phyloP scores from a whole-genome alignment of 2,329 filamentous ascomycete genomes.

The Helotiales sp. region DNA sequence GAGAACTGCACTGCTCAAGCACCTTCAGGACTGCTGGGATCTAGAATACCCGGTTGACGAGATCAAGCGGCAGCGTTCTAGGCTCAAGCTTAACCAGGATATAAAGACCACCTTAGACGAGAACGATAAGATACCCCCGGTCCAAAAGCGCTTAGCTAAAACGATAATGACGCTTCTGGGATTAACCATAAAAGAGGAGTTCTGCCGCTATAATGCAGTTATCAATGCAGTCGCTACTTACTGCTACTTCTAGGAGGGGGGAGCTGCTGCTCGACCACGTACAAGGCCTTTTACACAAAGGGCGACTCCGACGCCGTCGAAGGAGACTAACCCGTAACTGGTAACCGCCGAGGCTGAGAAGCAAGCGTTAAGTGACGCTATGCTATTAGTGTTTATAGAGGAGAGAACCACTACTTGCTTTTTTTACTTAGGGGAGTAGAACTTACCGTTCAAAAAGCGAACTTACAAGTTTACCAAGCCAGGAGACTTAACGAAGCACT shows the following conservation, averaged over 20 bases:
- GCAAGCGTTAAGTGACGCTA: constrained; percentile 31
- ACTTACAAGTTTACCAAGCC: constrained; percentile 29
- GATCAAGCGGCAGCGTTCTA: constrained; percentile 31
- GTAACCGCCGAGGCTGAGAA: constrained; percentile 27
- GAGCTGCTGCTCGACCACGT: constrained; percentile 27
- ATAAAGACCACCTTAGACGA: constrained; percentile 15
- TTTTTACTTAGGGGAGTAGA: constrained; percentile 30
- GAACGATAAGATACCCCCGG: constrained; percentile 32
- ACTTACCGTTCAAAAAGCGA: constrained; percentile 28
- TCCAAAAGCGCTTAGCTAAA: constrained; percentile 38
- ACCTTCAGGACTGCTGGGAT: constrained; percentile 20
- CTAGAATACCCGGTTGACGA: constrained; percentile 31
- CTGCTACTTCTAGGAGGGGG: constrained; percentile 29
- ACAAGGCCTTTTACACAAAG: constrained; percentile 22
- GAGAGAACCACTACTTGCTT: constrained; percentile 32
- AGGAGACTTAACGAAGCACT: too few relatives aligned
- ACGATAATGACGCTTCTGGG: constrained; percentile 38
- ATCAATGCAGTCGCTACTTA: constrained; percentile 41
- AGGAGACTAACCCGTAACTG: constrained; percentile 27
- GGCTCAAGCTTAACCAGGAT: constrained; percentile 18
- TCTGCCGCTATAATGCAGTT: constrained; percentile 33
- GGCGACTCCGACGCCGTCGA: constrained; percentile 25
- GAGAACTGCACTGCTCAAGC: constrained; percentile 26
- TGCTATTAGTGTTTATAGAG: constrained; percentile 33
- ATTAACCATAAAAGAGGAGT: constrained; percentile 28